Evolutionary conservation across 2,329 filamentous ascomycete genomes (phyloP).

Genomic region (Madurella fahalii): DNA sequence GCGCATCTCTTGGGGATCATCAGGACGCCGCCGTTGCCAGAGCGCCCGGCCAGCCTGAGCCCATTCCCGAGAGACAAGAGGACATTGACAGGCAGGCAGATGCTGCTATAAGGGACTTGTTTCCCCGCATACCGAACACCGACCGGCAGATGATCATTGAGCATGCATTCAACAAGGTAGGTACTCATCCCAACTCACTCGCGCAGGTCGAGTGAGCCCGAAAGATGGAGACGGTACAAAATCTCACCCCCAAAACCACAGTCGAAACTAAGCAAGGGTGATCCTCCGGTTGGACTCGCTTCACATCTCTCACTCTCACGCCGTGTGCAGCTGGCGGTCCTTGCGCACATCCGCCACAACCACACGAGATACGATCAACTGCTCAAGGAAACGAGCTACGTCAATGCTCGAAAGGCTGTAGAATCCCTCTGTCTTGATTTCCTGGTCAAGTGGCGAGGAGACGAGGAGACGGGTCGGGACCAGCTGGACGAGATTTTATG

Average conservation of each 20-base stretch:
- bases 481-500: slow-evolving; percentile 63
- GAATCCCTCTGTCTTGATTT: slow-evolving; percentile 59
- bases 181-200: slow-evolving; percentile 23
- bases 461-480: slow-evolving; percentile 64
- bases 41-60: slow-evolving; percentile 43
- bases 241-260: slow-evolving; percentile 6
- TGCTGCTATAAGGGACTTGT: slow-evolving; percentile 58
- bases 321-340: slow-evolving; percentile 60
- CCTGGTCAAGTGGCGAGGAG: slow-evolving; percentile 68
- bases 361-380: slow-evolving; percentile 63
- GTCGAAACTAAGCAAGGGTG: slow-evolving; percentile 39
- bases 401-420: slow-evolving; percentile 57
- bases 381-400: slow-evolving; percentile 54
- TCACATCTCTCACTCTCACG: slow-evolving; percentile 54
- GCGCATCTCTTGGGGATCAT: slow-evolving; percentile 26
- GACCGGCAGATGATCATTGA: slow-evolving; percentile 60
- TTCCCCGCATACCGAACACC: slow-evolving; percentile 61
- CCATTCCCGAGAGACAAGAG: slow-evolving; percentile 55
- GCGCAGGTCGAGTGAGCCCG: slow-evolving; percentile 5
- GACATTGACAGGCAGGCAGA: slow-evolving; percentile 62
- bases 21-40: slow-evolving; percentile 23
- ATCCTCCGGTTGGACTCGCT: slow-evolving; percentile 55
- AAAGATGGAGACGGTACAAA: slow-evolving; percentile 7
- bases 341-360: slow-evolving; percentile 64
- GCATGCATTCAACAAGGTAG: slow-evolving; percentile 60